A percentile compares a stretch with the other conserved stretches of the same genome.
phyloP scores from a whole-genome alignment of 2,329 filamentous ascomycete species.

The Hypoxylon sp. region DNA sequence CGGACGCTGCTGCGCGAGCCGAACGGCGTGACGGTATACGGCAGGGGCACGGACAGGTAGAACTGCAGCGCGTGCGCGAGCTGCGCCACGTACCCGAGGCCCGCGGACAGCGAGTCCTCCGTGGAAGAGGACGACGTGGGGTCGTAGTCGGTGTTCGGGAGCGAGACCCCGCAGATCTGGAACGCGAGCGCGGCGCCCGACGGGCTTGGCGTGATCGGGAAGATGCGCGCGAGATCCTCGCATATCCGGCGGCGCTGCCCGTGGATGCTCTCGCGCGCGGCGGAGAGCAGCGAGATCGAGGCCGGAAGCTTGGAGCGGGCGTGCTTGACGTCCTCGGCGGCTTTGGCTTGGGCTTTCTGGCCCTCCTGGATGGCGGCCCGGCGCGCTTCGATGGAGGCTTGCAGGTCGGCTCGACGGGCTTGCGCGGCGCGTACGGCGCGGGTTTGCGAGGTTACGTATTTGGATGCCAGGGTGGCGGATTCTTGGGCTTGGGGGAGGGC shows the following conservation, averaged over 20 bases:
- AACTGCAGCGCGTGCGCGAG: slow-evolving; percentile 79
- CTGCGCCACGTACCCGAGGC: slow-evolving; percentile 80
- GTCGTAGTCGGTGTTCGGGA: slow-evolving; percentile 84
- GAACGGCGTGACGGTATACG: slow-evolving; percentile 78
- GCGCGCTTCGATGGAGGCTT: slow-evolving; percentile 70
- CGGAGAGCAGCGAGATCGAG: slow-evolving; percentile 62
- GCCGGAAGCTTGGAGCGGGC: slow-evolving; percentile 66
- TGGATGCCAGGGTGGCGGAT: slow-evolving; percentile 56
- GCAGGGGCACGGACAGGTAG: slow-evolving; percentile 80
- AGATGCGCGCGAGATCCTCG: slow-evolving; percentile 81
- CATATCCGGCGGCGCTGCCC: slow-evolving; percentile 91
- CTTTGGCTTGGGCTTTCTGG: slow-evolving; percentile 64
- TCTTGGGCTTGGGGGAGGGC: slow-evolving; percentile 60
- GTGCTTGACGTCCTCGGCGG: slow-evolving; percentile 68
- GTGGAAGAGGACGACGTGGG: slow-evolving; percentile 55
- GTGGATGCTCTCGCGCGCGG: slow-evolving; percentile 71
- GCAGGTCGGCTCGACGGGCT: slow-evolving; percentile 72
- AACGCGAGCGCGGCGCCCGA: slow-evolving; percentile 74
- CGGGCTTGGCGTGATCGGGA: slow-evolving; percentile 75
- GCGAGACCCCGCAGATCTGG: slow-evolving; percentile 78
- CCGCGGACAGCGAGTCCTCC: slow-evolving; percentile 80
- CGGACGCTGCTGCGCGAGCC: slow-evolving; percentile 75
- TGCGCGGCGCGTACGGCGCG: slow-evolving; percentile 70
- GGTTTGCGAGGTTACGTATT: slow-evolving; percentile 69
- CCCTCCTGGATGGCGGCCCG: slow-evolving; percentile 73